Conservation (phyloP, 208 protist species). For the Leishmania guyanensis region DNA sequence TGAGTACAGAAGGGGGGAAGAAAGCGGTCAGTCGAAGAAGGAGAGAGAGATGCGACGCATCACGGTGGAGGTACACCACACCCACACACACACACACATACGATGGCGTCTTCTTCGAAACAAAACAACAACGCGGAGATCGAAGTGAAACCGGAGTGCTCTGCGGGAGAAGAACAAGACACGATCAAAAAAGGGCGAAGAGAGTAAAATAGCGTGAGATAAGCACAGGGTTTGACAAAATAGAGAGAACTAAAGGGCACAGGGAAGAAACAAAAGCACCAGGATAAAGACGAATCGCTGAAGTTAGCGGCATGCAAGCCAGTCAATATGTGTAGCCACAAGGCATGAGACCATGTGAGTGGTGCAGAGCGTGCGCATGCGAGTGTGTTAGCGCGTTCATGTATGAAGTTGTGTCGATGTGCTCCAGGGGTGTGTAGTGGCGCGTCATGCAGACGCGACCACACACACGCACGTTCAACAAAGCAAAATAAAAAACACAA, state of each 20-base stretch:
- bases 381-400: background rate
- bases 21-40: background rate
- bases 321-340: background rate
- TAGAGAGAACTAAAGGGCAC: background rate
- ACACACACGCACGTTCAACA: background rate
- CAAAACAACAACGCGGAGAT: slow-evolving; percentile 5
- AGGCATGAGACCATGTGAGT: background rate
- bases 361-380: background rate
- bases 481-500: background rate
- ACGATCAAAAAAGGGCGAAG: background rate
- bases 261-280: background rate
- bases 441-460: background rate
- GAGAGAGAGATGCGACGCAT: background rate
- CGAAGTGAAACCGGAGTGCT: background rate
- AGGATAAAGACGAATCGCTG: background rate
- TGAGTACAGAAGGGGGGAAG: background rate
- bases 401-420: background rate
- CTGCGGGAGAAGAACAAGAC: background rate
- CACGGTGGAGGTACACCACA: background rate
- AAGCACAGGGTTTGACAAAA: background rate
- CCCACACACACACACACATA: background rate
- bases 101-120: background rate
- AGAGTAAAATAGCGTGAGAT: background rate
- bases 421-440: too few species aligned
- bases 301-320: background rate